These are phyloP conservation scores for Chlamydomonas sp. DNA, from an alignment of 139 green algal species.

Conservation along the genomic window DNA sequence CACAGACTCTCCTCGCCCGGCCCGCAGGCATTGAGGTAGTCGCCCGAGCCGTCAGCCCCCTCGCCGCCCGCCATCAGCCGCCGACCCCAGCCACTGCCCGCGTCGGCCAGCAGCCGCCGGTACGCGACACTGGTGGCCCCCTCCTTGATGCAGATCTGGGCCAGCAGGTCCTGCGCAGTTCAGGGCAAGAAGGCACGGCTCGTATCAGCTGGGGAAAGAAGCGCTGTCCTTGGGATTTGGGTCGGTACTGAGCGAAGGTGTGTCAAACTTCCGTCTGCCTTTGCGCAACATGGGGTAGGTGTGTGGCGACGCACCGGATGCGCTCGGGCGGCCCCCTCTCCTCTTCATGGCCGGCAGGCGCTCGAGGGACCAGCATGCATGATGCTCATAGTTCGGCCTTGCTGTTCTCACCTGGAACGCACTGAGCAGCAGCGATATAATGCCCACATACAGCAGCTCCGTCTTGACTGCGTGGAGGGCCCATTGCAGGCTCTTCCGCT, in stretches of 20 bases:
- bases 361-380: too few species aligned
- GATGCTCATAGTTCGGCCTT: too few species aligned
- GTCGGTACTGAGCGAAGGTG: too few species aligned
- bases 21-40: not conserved
- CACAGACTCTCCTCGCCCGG: slow-evolving; percentile 8
- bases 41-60: too few species aligned
- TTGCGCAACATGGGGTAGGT: too few species aligned
- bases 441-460: slow-evolving; percentile 19
- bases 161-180: not conserved
- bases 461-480: not conserved
- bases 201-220: not conserved
- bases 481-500: too few species aligned
- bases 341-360: too few species aligned
- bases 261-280: too few species aligned
- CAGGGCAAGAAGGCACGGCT: not conserved
- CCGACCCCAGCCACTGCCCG: not conserved
- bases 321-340: too few species aligned
- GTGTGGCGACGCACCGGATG: too few species aligned
- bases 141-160: slow-evolving; percentile 27
- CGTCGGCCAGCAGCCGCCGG: not conserved
- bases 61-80: not conserved
- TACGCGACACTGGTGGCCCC: not conserved
- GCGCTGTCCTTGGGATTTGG: too few species aligned
- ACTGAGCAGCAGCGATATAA: slow-evolving; percentile 31
- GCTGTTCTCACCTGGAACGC: slow-evolving; percentile 14